phyloP scores from a whole-genome alignment of 805 yeast genomes.

The Myxozyma geophila region DNA sequence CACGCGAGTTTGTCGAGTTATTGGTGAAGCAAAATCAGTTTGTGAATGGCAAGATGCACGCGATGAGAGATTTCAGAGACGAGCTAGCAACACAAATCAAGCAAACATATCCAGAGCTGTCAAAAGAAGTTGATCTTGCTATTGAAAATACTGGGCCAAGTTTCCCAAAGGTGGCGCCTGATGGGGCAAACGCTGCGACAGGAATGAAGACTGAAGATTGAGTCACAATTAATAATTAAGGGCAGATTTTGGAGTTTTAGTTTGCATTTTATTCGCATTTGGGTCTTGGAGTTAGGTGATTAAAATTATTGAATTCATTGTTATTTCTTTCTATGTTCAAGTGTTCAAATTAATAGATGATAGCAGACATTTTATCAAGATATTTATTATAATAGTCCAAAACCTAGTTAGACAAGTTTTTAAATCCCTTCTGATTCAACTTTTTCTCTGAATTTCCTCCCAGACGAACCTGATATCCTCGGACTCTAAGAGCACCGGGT shows the following conservation, averaged over 20 bases:
- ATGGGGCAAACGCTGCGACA: not conserved
- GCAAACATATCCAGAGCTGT: conserved; percentile 79
- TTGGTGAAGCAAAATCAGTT: conserved; percentile 88
- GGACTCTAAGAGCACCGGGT: conserved; percentile 30
- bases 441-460: conserved; percentile 26
- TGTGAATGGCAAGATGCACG: conserved; percentile 80
- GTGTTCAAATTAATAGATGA: not conserved
- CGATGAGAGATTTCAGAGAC: conserved; percentile 59
- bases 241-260: not conserved
- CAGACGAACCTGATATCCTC: conserved; percentile 37
- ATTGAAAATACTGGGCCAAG: conserved; percentile 27
- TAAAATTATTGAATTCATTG: not conserved
- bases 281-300: not conserved
- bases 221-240: not conserved
- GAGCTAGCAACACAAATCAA: conserved; percentile 69
- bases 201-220: not conserved
- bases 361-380: not conserved
- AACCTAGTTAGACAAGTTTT: not conserved
- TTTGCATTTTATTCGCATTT: not conserved
- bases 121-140: conserved; percentile 51
- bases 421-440: conserved; percentile 29
- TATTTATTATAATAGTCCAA: not conserved
- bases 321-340: not conserved
- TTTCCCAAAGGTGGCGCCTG: conserved; percentile 3
- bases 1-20: conserved; percentile 94